phyloP scores from a whole-genome alignment of 768 basidiomycete genomes.

The Russula sp. region DNA sequence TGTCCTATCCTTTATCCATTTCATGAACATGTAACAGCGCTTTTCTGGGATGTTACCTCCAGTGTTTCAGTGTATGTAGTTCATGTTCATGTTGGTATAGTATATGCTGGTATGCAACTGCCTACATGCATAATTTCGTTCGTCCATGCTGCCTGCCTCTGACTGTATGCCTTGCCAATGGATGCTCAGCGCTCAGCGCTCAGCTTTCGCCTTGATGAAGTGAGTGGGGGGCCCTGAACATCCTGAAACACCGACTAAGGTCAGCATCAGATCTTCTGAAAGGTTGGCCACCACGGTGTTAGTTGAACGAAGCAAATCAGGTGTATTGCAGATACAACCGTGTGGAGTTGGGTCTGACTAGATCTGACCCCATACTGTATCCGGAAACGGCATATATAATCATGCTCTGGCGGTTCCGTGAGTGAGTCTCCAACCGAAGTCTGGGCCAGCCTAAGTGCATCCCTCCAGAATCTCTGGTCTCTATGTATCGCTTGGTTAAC shows the following conservation, averaged over 20 bases:
- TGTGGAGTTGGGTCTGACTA: too few relatives aligned
- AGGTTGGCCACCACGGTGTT: background rate
- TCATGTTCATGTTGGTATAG: background rate
- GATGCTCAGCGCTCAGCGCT: too few relatives aligned
- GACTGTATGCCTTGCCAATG: background rate
- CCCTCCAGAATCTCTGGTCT: too few relatives aligned
- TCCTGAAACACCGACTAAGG: background rate
- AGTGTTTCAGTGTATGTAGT: background rate
- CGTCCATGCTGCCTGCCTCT: background rate
- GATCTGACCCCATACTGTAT: too few relatives aligned
- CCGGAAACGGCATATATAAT: too few relatives aligned
- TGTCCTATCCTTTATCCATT: constrained; percentile 3
- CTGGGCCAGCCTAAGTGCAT: too few relatives aligned
- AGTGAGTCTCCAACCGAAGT: too few relatives aligned
- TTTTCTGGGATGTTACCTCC: background rate
- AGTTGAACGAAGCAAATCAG: background rate
- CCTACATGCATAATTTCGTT: background rate
- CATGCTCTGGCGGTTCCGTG: too few relatives aligned
- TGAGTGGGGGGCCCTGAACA: background rate
- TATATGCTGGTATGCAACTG: background rate
- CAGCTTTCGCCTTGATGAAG: background rate
- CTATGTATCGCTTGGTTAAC: too few relatives aligned
- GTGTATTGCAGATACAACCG: background rate
- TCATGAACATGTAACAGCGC: background rate
- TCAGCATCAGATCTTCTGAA: background rate